phyloP scores from a whole-genome alignment of 768 basidiomycete species.

The Russula lepida region DNA sequence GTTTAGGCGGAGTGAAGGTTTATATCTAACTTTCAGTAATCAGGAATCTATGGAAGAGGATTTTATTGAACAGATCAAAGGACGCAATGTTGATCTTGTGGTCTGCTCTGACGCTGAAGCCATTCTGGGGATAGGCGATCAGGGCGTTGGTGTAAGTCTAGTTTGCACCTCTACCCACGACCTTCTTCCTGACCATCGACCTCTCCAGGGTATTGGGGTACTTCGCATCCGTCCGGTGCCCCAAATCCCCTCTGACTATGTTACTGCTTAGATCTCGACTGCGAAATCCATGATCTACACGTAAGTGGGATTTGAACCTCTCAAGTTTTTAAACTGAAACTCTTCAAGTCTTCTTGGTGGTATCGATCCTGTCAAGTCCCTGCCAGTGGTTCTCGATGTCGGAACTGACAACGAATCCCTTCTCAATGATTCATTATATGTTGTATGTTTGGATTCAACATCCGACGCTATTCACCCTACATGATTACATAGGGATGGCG shows the following conservation, averaged over 20 bases:
- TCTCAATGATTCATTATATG: conserved; percentile 55
- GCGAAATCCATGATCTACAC: conserved; percentile 77
- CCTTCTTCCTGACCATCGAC: not conserved
- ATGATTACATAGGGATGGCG: conserved; percentile 53
- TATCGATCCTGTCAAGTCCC: conserved; percentile 49
- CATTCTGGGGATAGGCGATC: conserved; percentile 71
- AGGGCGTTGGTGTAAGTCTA: conserved; percentile 59
- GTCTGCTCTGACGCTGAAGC: conserved; percentile 83
- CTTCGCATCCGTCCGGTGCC: not conserved
- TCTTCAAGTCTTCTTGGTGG: conserved; percentile 53
- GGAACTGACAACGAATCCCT: conserved; percentile 66
- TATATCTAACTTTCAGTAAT: conserved; percentile 58
- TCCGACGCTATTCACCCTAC: not conserved
- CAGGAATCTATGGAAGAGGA: conserved; percentile 66
- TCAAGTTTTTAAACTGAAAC: not conserved
- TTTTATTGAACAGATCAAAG: conserved; percentile 58
- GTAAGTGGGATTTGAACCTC: conserved; percentile 28
- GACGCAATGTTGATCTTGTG: conserved; percentile 61
- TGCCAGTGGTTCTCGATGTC: conserved; percentile 62
- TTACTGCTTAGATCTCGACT: conserved; percentile 46
- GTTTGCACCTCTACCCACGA: not conserved
- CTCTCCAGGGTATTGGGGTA: conserved; percentile 32
- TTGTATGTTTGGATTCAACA: conserved; percentile 36
- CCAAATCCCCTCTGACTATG: not conserved
- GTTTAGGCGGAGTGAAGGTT: conserved; percentile 69